These are phyloP conservation scores for Aspergillus amoenus DNA, from an alignment of 2,329 filamentous ascomycete genomes.

Conservation along the genomic window DNA sequence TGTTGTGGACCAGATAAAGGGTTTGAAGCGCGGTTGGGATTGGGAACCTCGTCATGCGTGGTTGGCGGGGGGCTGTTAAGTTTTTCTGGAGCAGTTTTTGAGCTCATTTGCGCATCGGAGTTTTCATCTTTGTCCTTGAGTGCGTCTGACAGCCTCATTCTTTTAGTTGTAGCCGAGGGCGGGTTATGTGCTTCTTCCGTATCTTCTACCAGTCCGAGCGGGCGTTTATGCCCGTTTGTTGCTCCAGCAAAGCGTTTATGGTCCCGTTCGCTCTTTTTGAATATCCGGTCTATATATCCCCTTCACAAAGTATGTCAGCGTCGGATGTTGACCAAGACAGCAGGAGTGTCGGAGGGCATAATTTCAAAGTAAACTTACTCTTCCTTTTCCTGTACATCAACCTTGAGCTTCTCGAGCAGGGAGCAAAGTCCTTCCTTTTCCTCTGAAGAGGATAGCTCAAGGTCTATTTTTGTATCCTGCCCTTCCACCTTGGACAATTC, in stretches of 20 bases:
- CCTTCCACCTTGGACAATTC: slow-evolving; percentile 23
- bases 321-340: neutral
- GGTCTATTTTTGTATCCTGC: slow-evolving; percentile 22
- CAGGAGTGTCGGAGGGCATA: neutral
- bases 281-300: slow-evolving; percentile 34
- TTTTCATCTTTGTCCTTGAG: slow-evolving; percentile 25
- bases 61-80: slow-evolving; percentile 1
- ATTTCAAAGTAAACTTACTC: slow-evolving; percentile 22
- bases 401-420: slow-evolving; percentile 11
- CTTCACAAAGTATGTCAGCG: slow-evolving; percentile 21
- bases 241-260: neutral
- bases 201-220: slow-evolving; percentile 1
- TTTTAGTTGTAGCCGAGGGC: slow-evolving; percentile 17
- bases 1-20: slow-evolving; percentile 11
- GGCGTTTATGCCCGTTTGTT: slow-evolving; percentile 17
- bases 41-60: neutral
- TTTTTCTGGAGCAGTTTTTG: slow-evolving; percentile 5
- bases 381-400: slow-evolving; percentile 20
- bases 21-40: slow-evolving; percentile 6
- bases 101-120: slow-evolving; percentile 1
- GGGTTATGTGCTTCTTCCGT: slow-evolving; percentile 10
- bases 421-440: slow-evolving; percentile 23
- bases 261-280: slow-evolving; percentile 20
- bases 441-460: slow-evolving; percentile 27
- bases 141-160: slow-evolving; percentile 32